Evolutionary conservation across 2,329 filamentous ascomycete genomes (phyloP), one percentile per base, ranked within the genome.

Genomic region (Ophiosphaerella narmari): DNA sequence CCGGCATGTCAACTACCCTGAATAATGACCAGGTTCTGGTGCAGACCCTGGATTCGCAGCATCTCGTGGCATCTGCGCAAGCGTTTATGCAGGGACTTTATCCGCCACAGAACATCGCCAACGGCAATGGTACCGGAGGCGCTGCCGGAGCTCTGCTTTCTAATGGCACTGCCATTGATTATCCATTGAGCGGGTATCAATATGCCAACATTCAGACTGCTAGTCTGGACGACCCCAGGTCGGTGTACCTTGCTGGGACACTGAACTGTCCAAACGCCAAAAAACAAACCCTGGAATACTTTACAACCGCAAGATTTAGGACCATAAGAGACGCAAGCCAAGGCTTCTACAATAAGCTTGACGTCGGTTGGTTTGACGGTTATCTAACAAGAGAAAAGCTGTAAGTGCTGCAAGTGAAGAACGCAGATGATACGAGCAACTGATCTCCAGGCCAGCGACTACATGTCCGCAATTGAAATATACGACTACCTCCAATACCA

Each of bases 61-160:
- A 76, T 46, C 74, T 77, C 2, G 64, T 78, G 31, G 78, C 78
- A 1, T 83, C 82, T 3, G 82, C 82, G 11, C 80, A 83, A 57
- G 82, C 84, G 2, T 86, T 86, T 59, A 77, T 86, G 75, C 82
- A 86, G 63, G 83, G 82, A 7, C 69, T 86, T 8, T 86, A 85
- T 63, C 83, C 83, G 31, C 82, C 82, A 1, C 66, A 69, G 40
- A 63, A 67, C 3, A 67, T 73, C 4, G 44, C 34, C n/a, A 68
- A 58, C 21, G 41, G 35, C 18, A 68, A 61, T 24, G 47, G 53
- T 7, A 63, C 53, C 8, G 56, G 51, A 7, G 68, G 75, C 50
- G 61, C 68, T 5, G 68, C 74, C n/a, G 74, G 71, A 3, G 39
- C 31, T 14, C 58, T 76, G 8, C 65, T 80, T 18, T 75, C 79